These are phyloP conservation scores for Diaporthe vexans DNA, from an alignment of 2,329 filamentous ascomycete genomes.

Conservation along the genomic window DNA sequence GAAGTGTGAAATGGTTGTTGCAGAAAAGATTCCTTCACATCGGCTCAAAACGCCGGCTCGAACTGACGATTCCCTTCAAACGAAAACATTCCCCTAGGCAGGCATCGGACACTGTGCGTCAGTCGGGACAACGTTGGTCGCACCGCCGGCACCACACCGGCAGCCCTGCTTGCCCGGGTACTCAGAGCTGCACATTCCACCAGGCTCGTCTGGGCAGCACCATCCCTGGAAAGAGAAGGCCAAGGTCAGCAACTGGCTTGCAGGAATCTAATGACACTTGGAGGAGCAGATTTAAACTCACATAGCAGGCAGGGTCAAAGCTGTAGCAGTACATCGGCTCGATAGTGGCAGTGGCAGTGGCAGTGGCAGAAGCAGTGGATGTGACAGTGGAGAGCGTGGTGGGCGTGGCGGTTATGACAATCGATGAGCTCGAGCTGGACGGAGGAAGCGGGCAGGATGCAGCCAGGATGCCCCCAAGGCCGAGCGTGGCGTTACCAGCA, in stretches of 20 bases:
- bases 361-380: neutral
- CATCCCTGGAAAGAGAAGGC: neutral
- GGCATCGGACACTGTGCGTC: slow-evolving; percentile 18
- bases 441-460: slow-evolving; percentile 5
- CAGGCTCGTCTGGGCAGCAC: slow-evolving; percentile 20
- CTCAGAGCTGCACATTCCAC: slow-evolving; percentile 5
- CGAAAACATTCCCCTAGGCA: neutral
- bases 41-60: neutral
- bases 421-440: neutral
- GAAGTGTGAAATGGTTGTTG: neutral
- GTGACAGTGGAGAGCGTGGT: neutral
- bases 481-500: neutral
- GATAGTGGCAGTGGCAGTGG: neutral
- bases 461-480: neutral
- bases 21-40: too few species aligned
- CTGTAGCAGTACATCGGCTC: slow-evolving; percentile 26
- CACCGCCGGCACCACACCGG: neutral
- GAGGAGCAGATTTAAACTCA: neutral
- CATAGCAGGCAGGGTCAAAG: slow-evolving; percentile 19
- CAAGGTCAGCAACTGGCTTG: neutral
- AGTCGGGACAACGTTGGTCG: neutral
- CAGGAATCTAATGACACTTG: too few species aligned
- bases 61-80: neutral
- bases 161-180: slow-evolving; percentile 7
- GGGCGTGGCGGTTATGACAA: neutral